Evolutionary conservation across 108 stramenopile species (phyloP).

Genomic region (Nitzschia inconspicua): DNA sequence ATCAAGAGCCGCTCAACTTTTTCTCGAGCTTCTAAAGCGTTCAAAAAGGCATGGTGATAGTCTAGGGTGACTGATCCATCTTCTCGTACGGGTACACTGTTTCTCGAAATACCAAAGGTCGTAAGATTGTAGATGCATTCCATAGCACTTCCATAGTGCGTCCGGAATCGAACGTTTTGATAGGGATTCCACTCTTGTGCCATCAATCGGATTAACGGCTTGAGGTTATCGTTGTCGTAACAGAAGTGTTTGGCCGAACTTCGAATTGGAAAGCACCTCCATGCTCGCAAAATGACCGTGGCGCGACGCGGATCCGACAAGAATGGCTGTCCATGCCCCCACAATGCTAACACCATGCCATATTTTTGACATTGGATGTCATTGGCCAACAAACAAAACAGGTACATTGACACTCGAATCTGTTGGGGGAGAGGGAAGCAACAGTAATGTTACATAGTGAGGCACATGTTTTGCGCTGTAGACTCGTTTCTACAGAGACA

Average conservation of each 20-base stretch:
- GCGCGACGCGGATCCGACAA: background rate
- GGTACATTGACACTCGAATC: background rate
- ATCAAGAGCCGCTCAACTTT: no score
- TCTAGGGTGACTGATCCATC: slow-evolving; percentile 4
- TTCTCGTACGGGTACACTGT: slow-evolving; percentile 3
- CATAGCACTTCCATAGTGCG: slow-evolving; percentile 4
- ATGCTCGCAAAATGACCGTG: background rate
- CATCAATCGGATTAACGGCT: background rate
- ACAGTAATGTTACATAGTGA: background rate
- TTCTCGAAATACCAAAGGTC: slow-evolving; percentile 20
- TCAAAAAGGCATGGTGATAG: background rate
- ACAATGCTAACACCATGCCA: background rate
- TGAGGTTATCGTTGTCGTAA: background rate
- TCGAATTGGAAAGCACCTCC: background rate
- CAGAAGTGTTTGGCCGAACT: background rate
- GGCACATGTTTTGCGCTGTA: background rate
- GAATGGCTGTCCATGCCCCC: background rate
- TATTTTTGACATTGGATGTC: background rate
- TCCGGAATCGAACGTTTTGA: background rate
- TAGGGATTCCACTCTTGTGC: background rate
- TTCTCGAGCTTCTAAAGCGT: background rate
- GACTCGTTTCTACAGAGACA: background rate
- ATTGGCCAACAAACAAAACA: background rate
- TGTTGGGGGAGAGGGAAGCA: no score
- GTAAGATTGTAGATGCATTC: slow-evolving; percentile 20